These are phyloP conservation scores for Paracamarosporium sp. DNA, from an alignment of 2,329 filamentous ascomycete species.

Conservation along the genomic window DNA sequence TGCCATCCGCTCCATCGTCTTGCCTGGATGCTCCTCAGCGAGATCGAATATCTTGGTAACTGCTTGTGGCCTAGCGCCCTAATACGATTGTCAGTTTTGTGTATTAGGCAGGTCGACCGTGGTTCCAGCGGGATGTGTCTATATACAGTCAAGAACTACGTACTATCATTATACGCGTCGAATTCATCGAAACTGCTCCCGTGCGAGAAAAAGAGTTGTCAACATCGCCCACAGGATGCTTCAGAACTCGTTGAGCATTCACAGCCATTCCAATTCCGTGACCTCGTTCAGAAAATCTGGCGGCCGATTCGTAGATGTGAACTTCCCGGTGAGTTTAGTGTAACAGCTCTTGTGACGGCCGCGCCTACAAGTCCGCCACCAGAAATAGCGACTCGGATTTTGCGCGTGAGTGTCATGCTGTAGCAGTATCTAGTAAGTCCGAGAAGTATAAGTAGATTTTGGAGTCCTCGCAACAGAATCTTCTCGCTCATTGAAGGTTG, in stretches of 20 bases:
- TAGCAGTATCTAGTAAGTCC: too few species aligned
- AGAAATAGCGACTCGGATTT: background rate
- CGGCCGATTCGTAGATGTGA: background rate
- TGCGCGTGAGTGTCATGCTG: background rate
- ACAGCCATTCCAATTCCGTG: background rate
- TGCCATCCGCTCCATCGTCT: too few species aligned
- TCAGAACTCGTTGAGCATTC: background rate
- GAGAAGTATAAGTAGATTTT: too few species aligned
- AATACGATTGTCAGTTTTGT: background rate
- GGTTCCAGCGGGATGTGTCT: background rate
- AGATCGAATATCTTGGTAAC: background rate
- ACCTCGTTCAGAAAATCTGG: background rate
- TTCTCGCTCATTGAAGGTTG: too few species aligned
- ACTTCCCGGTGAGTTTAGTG: background rate
- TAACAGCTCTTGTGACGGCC: background rate
- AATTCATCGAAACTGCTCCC: background rate
- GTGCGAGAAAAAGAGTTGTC: background rate
- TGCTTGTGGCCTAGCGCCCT: background rate
- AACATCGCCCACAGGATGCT: background rate
- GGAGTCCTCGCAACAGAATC: too few species aligned
- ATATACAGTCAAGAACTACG: background rate
- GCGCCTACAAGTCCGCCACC: background rate
- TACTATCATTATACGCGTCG: background rate
- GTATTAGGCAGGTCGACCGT: too few species aligned
- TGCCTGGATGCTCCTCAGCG: background rate